A percentile compares a stretch with the other conserved stretches of the same genome.
phyloP scores from a whole-genome alignment of 2,329 filamentous ascomycete species.

The Beauveria australis region DNA sequence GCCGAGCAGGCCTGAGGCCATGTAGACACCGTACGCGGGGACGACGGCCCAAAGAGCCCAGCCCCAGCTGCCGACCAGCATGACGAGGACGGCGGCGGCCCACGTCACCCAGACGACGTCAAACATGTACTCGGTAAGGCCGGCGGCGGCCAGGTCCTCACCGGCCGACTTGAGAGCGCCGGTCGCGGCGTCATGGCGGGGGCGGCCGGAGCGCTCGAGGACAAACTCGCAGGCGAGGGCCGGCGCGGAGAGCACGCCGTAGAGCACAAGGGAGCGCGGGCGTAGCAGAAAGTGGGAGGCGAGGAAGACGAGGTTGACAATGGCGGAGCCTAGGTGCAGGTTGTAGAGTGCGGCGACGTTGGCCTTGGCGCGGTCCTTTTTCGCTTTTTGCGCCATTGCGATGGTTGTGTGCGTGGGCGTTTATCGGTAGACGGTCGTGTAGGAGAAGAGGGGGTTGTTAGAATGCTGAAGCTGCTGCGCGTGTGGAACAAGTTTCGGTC shows the following conservation, averaged over 20 bases:
- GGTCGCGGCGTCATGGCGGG: slow-evolving; percentile 57
- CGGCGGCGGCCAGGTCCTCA: slow-evolving; percentile 79
- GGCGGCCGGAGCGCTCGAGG: slow-evolving; percentile 77
- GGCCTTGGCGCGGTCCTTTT: slow-evolving; percentile 62
- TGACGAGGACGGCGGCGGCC: slow-evolving; percentile 63
- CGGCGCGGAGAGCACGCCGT: slow-evolving; percentile 64
- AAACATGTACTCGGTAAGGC: slow-evolving; percentile 97
- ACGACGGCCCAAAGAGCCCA: slow-evolving; percentile 49
- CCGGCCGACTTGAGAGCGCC: slow-evolving; percentile 66
- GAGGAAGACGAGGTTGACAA: slow-evolving; percentile 68
- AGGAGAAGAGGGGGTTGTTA: not conserved
- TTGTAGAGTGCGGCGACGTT: slow-evolving; percentile 71
- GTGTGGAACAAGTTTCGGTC: not conserved
- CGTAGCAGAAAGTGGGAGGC: slow-evolving; percentile 57
- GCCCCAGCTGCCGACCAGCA: slow-evolving; percentile 71
- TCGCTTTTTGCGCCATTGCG: slow-evolving; percentile 54
- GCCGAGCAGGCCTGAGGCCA: slow-evolving; percentile 45
- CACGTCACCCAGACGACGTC: slow-evolving; percentile 94
- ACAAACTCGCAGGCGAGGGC: slow-evolving; percentile 74
- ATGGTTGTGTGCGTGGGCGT: not conserved
- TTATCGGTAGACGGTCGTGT: not conserved
- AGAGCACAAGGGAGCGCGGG: slow-evolving; percentile 50
- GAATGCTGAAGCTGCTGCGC: not conserved
- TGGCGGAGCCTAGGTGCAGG: slow-evolving; percentile 68
- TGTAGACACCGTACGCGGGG: slow-evolving; percentile 47